These are phyloP conservation scores for Paspalum notatum DNA, from an alignment of 176 grass and related monocot genomes.

Conservation along the genomic window DNA sequence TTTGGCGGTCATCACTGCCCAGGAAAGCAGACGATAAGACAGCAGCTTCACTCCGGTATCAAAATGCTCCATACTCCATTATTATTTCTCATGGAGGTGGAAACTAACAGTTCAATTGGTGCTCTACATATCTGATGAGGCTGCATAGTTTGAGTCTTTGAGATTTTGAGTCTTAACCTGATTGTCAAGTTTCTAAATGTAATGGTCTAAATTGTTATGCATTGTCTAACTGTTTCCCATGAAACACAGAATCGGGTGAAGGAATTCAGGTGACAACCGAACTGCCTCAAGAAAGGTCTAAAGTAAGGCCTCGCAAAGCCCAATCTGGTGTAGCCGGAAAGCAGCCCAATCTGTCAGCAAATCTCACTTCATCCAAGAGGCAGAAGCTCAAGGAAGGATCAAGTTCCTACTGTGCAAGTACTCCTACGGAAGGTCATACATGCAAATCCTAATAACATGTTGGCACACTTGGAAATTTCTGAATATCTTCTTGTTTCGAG, in stretches of 20 bases:
- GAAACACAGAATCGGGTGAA: slow-evolving; percentile 9
- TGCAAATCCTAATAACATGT: slow-evolving; percentile 27
- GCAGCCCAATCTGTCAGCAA: slow-evolving; percentile 22
- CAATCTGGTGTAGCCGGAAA: slow-evolving; percentile 35
- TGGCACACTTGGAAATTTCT: neutral
- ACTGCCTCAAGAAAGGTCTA: slow-evolving; percentile 49
- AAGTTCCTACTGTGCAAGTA: slow-evolving; percentile 22
- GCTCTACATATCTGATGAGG: neutral
- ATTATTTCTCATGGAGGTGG: slow-evolving; percentile 12
- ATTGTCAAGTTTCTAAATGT: slow-evolving; percentile 8
- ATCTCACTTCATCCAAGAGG: slow-evolving; percentile 44
- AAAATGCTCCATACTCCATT: slow-evolving; percentile 4
- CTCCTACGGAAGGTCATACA: slow-evolving; percentile 41
- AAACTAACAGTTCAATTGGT: slow-evolving; percentile 12
- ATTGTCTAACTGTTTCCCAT: slow-evolving; percentile 7
- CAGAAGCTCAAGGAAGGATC: slow-evolving; percentile 47
- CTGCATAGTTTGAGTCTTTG: neutral
- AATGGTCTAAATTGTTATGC: neutral
- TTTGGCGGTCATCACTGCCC: neutral
- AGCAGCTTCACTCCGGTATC: neutral
- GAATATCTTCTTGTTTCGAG: neutral
- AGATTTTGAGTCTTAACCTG: neutral
- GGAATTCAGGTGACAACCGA: slow-evolving; percentile 61
- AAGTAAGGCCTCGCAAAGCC: slow-evolving; percentile 35
- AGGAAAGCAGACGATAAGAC: neutral